Evolutionary conservation across 2,329 filamentous ascomycete species (phyloP).

Genomic region (Thermothelomyces thermophilus): DNA sequence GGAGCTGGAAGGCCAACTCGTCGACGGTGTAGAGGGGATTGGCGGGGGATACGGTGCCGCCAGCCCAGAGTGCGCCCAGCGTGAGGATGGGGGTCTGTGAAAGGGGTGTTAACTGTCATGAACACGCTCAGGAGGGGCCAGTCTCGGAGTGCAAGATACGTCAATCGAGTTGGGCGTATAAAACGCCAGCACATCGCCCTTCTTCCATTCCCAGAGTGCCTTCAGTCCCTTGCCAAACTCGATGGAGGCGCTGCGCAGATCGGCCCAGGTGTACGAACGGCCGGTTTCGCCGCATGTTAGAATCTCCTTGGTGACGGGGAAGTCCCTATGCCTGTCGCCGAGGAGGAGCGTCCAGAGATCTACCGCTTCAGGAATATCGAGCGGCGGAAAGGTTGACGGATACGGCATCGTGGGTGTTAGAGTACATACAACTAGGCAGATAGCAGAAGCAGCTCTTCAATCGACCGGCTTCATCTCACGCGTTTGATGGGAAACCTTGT

Average conservation of each 20-base stretch:
- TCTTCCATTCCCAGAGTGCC: constrained; percentile 68
- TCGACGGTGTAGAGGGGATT: constrained; percentile 82
- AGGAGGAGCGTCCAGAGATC: constrained; percentile 79
- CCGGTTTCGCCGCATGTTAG: constrained; percentile 69
- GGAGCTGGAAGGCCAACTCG: constrained; percentile 79
- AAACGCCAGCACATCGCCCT: constrained; percentile 74
- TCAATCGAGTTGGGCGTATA: constrained; percentile 86
- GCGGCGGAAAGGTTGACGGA: constrained; percentile 54
- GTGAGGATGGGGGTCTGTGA: constrained; percentile 57
- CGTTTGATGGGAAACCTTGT: neutral
- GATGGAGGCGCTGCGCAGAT: constrained; percentile 58
- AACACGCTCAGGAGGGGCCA: neutral
- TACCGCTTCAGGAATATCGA: constrained; percentile 61
- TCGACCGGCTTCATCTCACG: neutral
- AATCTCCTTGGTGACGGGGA: constrained; percentile 51
- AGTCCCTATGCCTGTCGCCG: constrained; percentile 40
- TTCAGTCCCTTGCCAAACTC: constrained; percentile 78
- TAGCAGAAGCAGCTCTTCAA: too few relatives aligned
- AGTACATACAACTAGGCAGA: too few relatives aligned
- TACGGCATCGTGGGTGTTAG: constrained; percentile 57
- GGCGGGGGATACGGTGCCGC: constrained; percentile 73
- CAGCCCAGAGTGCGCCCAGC: constrained; percentile 78
- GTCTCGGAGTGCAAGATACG: constrained; percentile 3
- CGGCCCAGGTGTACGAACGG: constrained; percentile 61
- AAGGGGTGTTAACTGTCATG: neutral